These are phyloP conservation scores for Phoenix roebelenii DNA, from an alignment of 176 grass and related monocot genomes.

Conservation along the genomic window DNA sequence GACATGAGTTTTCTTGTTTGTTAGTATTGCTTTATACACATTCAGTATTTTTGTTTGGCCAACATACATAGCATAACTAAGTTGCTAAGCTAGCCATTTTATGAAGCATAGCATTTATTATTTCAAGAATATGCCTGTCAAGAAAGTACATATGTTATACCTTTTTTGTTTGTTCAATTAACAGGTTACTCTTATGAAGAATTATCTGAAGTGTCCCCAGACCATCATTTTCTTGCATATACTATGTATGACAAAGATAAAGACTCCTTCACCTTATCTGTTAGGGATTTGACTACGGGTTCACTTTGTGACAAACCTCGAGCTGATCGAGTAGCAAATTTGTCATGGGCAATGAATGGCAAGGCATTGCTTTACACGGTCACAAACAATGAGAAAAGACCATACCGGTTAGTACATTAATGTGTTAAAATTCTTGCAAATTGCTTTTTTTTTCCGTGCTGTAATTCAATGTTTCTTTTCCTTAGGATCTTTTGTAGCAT, in stretches of 20 bases:
- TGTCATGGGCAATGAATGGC: slow-evolving; percentile 92
- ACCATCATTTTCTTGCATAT: slow-evolving; percentile 81
- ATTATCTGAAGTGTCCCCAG: slow-evolving; percentile 85
- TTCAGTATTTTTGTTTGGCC: too few species aligned
- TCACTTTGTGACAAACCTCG: slow-evolving; percentile 55
- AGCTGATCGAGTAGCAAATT: slow-evolving; percentile 57
- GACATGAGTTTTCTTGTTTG: too few species aligned
- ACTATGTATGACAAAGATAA: slow-evolving; percentile 96
- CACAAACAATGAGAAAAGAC: slow-evolving; percentile 74
- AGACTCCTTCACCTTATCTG: slow-evolving; percentile 74
- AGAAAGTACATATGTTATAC: too few species aligned
- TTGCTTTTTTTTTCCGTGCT: slow-evolving; percentile 10
- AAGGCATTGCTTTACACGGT: slow-evolving; percentile 70
- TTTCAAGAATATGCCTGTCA: too few species aligned
- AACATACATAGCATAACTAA: too few species aligned
- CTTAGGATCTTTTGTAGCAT: slow-evolving; percentile 78
- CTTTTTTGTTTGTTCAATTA: slow-evolving; percentile 11
- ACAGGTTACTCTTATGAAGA: slow-evolving; percentile 92
- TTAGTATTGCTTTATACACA: too few species aligned
- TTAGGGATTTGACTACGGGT: slow-evolving; percentile 71
- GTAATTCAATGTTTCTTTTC: slow-evolving; percentile 19
- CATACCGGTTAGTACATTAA: slow-evolving; percentile 59
- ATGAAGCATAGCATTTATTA: too few species aligned
- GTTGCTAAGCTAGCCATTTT: too few species aligned
- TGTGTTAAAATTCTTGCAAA: neutral